Percentiles rank a stretch among this genome's conserved stretches.
phyloP scores from a whole-genome alignment of 1,139 yeast species.

The Geotrichum carabidarum region DNA sequence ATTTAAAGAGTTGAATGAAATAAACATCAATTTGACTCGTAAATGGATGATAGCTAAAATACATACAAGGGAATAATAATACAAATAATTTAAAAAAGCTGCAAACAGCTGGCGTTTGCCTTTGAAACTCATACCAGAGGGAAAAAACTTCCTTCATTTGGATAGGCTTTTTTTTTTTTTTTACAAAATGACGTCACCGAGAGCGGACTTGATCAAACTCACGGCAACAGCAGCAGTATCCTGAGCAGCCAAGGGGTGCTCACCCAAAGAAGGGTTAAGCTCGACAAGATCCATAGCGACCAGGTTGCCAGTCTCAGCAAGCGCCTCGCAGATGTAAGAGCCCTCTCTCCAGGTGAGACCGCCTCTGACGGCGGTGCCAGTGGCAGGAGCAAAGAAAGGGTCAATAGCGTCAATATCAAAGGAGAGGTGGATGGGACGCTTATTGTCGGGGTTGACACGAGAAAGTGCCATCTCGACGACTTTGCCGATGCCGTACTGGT shows the following conservation, averaged over 20 bases:
- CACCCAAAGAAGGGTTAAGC: conserved; percentile 87
- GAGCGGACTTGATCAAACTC: conserved; percentile 87
- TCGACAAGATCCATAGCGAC: conserved; percentile 89
- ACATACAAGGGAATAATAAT: neutral
- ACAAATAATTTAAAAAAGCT: neutral
- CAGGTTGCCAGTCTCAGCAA: conserved; percentile 82
- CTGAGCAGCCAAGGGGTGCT: conserved; percentile 63
- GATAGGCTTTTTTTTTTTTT: too few species aligned
- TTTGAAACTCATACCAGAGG: neutral
- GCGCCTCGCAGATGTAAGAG: conserved; percentile 82
- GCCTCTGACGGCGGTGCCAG: conserved; percentile 97
- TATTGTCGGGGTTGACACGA: conserved; percentile 68
- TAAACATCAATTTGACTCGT: too few species aligned
- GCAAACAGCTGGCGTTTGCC: neutral
- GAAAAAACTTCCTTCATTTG: neutral
- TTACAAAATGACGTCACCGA: conserved; percentile 65
- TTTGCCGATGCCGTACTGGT: conserved; percentile 84
- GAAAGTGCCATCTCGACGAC: conserved; percentile 91
- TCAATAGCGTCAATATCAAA: conserved; percentile 97
- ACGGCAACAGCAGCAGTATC: conserved; percentile 89
- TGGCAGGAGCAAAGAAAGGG: conserved; percentile 90
- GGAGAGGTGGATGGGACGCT: conserved; percentile 76
- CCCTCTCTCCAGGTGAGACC: conserved; percentile 95
- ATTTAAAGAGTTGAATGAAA: too few species aligned
- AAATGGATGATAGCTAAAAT: too few species aligned